Conservation (phyloP, 2,329 filamentous ascomycete species). For the Nemania bipapillata region DNA sequence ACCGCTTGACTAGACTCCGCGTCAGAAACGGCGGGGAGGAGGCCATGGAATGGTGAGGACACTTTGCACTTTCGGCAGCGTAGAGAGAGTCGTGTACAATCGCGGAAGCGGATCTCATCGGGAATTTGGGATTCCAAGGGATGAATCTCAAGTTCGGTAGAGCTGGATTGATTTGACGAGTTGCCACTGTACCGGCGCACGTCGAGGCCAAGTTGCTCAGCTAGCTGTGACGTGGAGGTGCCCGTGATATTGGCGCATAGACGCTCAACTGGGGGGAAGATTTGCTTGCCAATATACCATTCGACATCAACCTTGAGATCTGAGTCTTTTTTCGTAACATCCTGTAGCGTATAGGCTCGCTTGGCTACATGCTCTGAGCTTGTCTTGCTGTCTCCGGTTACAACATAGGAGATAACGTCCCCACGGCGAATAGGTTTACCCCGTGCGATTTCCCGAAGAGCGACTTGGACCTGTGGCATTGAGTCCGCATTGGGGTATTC, state of each 20-base stretch:
- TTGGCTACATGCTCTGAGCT: conserved; percentile 79
- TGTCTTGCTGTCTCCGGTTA: conserved; percentile 75
- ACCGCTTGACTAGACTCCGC: conserved; percentile 27
- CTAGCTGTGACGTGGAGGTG: conserved; percentile 88
- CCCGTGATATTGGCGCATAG: conserved; percentile 95
- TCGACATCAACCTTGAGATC: conserved; percentile 89
- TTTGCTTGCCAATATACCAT: conserved; percentile 98
- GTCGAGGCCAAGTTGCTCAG: conserved; percentile 93
- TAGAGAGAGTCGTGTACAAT: conserved; percentile 79
- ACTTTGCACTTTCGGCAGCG: conserved; percentile 84
- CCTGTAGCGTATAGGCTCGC: conserved; percentile 86
- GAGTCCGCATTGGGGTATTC: conserved; percentile 94
- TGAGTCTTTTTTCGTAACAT: conserved; percentile 81
- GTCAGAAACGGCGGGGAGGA: conserved; percentile 66
- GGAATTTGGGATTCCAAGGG: conserved; percentile 94
- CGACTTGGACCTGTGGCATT: conserved; percentile 98
- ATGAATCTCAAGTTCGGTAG: conserved; percentile 77
- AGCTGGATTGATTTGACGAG: conserved; percentile 56
- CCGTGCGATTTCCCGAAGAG: conserved; percentile 83
- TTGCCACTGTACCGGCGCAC: conserved; percentile 84
- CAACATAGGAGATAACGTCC: conserved; percentile 95
- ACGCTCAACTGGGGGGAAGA: conserved; percentile 96
- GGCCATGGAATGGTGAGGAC: conserved; percentile 78
- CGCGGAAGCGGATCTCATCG: conserved; percentile 86
- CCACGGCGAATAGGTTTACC: conserved; percentile 91